Base-by-base conservation (phyloP, 192 early-diverging fungal genomes). In the Entomortierella parvispora region DNA sequence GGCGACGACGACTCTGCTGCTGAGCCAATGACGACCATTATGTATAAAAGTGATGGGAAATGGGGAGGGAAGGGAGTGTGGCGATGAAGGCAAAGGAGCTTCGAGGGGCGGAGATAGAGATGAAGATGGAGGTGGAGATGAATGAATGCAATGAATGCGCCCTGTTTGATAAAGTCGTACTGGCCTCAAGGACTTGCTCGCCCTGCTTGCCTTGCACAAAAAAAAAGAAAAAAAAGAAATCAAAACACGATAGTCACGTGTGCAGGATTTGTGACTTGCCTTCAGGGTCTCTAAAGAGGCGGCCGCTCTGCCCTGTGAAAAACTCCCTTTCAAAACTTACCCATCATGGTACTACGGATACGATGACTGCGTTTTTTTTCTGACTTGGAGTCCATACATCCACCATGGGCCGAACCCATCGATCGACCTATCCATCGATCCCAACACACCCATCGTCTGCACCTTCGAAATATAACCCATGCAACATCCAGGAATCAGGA, bases 1-100 rank as follows among this genome's bases (percentile, higher is more conserved):
- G 83, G 83, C 17, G 74, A 77, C 8, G 74, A 62, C 17, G 74
- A 77, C 45, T 77, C 74, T 28, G 29, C 52, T 63, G 74, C 53
- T 44, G 74, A 62, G 63, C 60, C 50, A 23, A 64, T 61, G 44
- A 68, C 74, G 40, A 77, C 74, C 74, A 77, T 77, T 42, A 15
- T 66, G 14, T 18, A 2, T 47, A 26, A 22, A 23, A 10, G 23
- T 55, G 43, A 40, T 40, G 37, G 37, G 6, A 18, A 49, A 22
- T 11, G 17, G 43, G 47, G n/a, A 49, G 14, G 47, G 47, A 49
- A 6, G 50, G 14, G 50, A 28, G 50, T 40, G 37, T 9, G 51
- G 25, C 28, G 51, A 52, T 26, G 25, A 25, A 52, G 47, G 6
- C 23, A 15, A 17, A 25, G 22, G 12, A 12, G 37, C 37, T 40